A percentile compares a stretch with the other conserved stretches of the same genome.
Evolutionary conservation across 129 eudicot species (phyloP).

Genomic region (Smallanthus sonchifolius): DNA sequence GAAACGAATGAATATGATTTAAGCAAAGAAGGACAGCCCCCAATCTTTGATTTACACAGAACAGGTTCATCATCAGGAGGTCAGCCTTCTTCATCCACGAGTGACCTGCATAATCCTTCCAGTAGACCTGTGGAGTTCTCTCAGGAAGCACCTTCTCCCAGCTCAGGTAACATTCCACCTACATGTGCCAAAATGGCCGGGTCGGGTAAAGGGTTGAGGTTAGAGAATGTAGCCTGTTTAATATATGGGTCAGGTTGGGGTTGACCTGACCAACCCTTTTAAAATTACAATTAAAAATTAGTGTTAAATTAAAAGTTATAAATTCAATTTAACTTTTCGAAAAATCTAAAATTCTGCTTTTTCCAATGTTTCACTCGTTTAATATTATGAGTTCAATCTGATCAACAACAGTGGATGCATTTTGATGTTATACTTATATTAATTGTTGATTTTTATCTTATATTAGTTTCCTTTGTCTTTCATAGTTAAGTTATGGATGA

Average conservation of each 20-base stretch:
- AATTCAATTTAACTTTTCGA: not conserved
- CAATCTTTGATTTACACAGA: constrained; percentile 24
- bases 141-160: constrained; percentile 65
- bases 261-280: not conserved
- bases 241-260: not conserved
- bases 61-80: constrained; percentile 33
- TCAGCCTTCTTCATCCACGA: constrained; percentile 18
- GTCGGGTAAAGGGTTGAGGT: not conserved
- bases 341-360: not conserved
- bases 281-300: not conserved
- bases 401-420: not conserved
- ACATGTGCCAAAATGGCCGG: not conserved
- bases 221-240: not conserved
- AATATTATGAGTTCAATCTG: not conserved
- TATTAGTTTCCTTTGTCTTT: not conserved
- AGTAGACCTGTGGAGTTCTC: constrained; percentile 34
- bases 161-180: constrained; percentile 60
- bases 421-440: not conserved
- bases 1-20: constrained; percentile 23
- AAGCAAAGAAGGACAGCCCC: constrained; percentile 26
- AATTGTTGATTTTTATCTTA: not conserved
- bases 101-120: constrained; percentile 31
- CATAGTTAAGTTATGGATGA: not conserved
- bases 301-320: not conserved
- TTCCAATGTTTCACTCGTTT: not conserved